phyloP scores from a whole-genome alignment of 2,329 filamentous ascomycete species.

The Diaporthe australafricana region DNA sequence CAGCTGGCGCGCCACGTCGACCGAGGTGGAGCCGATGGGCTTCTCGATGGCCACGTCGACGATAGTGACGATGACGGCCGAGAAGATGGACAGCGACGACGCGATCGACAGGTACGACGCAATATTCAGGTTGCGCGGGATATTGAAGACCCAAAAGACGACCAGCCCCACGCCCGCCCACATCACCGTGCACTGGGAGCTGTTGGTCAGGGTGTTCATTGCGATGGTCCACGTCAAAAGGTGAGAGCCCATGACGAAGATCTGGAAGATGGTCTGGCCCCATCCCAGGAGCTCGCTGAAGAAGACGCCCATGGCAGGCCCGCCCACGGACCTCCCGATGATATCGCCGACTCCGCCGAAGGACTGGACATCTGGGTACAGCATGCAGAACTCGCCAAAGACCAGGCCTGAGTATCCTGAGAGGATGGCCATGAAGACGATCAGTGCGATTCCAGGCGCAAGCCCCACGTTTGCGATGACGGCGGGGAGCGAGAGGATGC shows the following conservation, averaged over 20 bases:
- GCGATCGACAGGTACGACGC: constrained; percentile 72
- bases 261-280: constrained; percentile 69
- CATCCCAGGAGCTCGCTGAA: constrained; percentile 70
- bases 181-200: constrained; percentile 71
- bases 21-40: constrained; percentile 49
- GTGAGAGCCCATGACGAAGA: constrained; percentile 78
- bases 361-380: constrained; percentile 75
- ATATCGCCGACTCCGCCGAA: constrained; percentile 75
- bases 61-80: constrained; percentile 73
- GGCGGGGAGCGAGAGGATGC: constrained; percentile 78
- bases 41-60: constrained; percentile 66
- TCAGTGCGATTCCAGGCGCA: constrained; percentile 78
- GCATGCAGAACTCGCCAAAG: constrained; percentile 76
- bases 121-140: constrained; percentile 72
- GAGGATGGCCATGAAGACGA: constrained; percentile 72
- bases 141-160: constrained; percentile 67
- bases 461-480: constrained; percentile 79
- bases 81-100: constrained; percentile 67
- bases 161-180: constrained; percentile 71
- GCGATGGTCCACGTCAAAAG: constrained; percentile 76
- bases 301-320: constrained; percentile 56
- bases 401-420: constrained; percentile 72
- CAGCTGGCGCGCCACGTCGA: constrained; percentile 51
- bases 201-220: constrained; percentile 71
- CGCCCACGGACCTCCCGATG: constrained; percentile 55